These are phyloP conservation scores for Trypanosoma avium DNA, from an alignment of 208 protist species.

Conservation along the genomic window DNA sequence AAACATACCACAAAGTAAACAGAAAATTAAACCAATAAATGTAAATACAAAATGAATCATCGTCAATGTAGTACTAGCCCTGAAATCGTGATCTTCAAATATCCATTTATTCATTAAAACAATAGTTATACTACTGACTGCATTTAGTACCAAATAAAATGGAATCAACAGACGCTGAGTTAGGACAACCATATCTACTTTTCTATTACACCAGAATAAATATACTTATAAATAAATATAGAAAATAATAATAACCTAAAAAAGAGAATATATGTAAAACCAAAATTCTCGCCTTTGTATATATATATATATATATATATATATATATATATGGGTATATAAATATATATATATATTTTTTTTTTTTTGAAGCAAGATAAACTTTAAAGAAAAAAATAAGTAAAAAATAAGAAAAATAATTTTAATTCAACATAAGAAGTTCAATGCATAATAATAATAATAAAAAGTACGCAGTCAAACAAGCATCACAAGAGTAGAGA, in stretches of 20 bases:
- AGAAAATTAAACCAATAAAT: constrained; percentile 47
- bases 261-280: no score
- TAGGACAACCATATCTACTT: constrained; percentile 21
- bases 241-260: no score
- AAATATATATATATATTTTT: neutral
- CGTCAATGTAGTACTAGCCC: constrained; percentile 56
- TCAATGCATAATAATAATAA: no score
- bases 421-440: no score
- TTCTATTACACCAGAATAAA: no score
- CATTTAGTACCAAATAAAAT: constrained; percentile 62
- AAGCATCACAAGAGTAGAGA: neutral
- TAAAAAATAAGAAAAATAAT: neutral
- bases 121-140: constrained; percentile 46
- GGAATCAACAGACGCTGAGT: constrained; percentile 14
- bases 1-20: constrained; percentile 47
- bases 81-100: constrained; percentile 57
- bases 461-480: no score
- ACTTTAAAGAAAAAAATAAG: constrained; percentile 6
- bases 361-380: neutral
- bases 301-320: no score
- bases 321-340: no score
- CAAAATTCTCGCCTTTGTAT: no score
- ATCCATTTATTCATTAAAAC: constrained; percentile 73
- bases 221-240: no score
- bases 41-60: constrained; percentile 73